Base-by-base conservation (phyloP, 306 rosid species). In the Vachellia collinsii region DNA sequence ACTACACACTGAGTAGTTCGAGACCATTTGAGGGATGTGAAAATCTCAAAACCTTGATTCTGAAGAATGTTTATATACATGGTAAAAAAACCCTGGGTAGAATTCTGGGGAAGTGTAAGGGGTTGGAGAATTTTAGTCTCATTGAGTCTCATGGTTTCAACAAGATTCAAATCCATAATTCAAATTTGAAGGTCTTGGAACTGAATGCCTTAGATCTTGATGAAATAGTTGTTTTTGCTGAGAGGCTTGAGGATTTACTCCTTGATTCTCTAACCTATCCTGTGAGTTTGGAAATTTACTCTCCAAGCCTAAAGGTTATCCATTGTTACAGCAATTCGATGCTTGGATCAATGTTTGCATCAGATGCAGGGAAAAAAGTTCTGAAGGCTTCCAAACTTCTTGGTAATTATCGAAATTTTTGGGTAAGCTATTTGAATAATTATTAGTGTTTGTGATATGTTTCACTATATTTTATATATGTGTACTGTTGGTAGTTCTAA, bases 251-350 rank as follows among this genome's bases (percentile, higher is more conserved):
- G 8, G 20, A 44, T n/a, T 20, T 81, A 11, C 12, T 42, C 4
- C 22, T 81, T 58, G 84, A 76, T 69, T n/a, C 77, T 34, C 16
- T 81, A 12, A 46, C 12, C 6, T 44, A 47, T 58, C 72, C 76
- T 14, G 16, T 0, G 17, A 47, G 44, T 34, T 1, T 58, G 8
- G 29, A 13, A 0, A 29, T 81, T 46, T 8, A 51, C 22, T 17
- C 71, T 10, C 84, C 80, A 58, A 44, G 14, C 11, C 70, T 81
- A 1, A 47, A 12, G 36, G 67, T 8, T 6, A 16, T 76, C 56
- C 16, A 43, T 73, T 48, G 46, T 16, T 38, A 73, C 51, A 9
- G 36, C 51, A 13, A 64, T 50, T 73, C 79, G 34, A 6, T 42
- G 1, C 12, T 42, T 66, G 79, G 29, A 20, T 8, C 7, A 11